Evolutionary conservation across 495 filamentous ascomycete species (phyloP).

Genomic region (Penicillium verhagenii): DNA sequence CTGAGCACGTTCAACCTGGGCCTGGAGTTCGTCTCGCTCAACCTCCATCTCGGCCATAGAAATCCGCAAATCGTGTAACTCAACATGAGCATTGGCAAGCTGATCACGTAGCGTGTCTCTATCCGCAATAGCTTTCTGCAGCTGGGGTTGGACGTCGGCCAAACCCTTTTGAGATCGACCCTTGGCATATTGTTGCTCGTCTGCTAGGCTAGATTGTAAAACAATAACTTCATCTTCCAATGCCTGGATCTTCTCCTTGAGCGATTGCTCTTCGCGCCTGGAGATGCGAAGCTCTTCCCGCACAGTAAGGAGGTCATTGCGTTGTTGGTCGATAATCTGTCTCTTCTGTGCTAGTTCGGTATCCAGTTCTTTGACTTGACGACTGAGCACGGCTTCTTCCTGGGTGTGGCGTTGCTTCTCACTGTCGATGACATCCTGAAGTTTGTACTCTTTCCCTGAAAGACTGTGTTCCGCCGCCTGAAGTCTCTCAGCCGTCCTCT

Average conservation of each 20-base stretch:
- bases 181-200: conserved; percentile 66
- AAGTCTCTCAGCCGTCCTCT: conserved; percentile 70
- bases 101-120: conserved; percentile 64
- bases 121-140: conserved; percentile 53
- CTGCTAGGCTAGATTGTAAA: conserved; percentile 69
- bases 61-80: conserved; percentile 56
- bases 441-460: conserved; percentile 61
- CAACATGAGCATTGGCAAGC: conserved; percentile 57
- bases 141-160: conserved; percentile 46
- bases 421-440: conserved; percentile 61
- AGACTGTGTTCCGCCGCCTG: conserved; percentile 64
- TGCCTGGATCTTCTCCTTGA: conserved; percentile 68
- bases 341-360: conserved; percentile 56
- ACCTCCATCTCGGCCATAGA: conserved; percentile 54
- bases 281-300: conserved; percentile 68
- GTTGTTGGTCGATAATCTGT: conserved; percentile 51
- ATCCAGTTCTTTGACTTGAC: conserved; percentile 58
- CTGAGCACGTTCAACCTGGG: conserved; percentile 50
- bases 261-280: conserved; percentile 59
- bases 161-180: conserved; percentile 48
- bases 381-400: conserved; percentile 53
- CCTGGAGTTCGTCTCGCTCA: conserved; percentile 64
- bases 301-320: conserved; percentile 57
- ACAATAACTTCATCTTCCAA: conserved; percentile 80
- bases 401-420: conserved; percentile 56